Evolutionary conservation across 106 monocot species (phyloP).

Genomic region (Agapanthus africanus): DNA sequence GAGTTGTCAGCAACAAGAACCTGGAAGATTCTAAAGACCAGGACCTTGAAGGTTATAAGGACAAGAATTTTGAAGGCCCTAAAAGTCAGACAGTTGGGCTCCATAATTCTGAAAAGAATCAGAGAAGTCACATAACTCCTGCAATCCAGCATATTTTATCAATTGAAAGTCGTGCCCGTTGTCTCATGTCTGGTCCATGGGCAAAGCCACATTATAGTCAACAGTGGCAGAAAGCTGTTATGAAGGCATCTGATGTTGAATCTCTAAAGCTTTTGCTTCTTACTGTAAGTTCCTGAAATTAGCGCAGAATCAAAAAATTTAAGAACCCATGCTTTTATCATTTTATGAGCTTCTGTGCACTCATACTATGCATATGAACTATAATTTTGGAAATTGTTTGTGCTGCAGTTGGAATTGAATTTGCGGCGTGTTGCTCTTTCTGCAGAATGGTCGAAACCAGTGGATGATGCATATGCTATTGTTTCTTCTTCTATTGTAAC

Average conservation of each 20-base stretch:
- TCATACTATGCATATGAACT: neutral
- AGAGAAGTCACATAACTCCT: slow-evolving; percentile 46
- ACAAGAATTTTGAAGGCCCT: slow-evolving; percentile 26
- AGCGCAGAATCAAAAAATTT: neutral
- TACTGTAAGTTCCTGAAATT: slow-evolving; percentile 41
- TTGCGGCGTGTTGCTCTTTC: slow-evolving; percentile 72
- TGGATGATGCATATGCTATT: slow-evolving; percentile 47
- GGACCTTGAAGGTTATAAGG: slow-evolving; percentile 26
- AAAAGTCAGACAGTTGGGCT: slow-evolving; percentile 19
- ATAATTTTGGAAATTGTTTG: slow-evolving; percentile 1
- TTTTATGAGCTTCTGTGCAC: neutral
- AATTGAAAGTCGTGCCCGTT: slow-evolving; percentile 56
- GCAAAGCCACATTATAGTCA: slow-evolving; percentile 57
- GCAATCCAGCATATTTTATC: slow-evolving; percentile 50
- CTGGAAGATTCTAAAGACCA: slow-evolving; percentile 30
- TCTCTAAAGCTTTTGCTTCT: slow-evolving; percentile 58
- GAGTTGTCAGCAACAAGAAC: slow-evolving; percentile 29
- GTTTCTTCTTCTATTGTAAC: slow-evolving; percentile 59
- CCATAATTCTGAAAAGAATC: slow-evolving; percentile 35
- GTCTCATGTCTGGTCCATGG: slow-evolving; percentile 85
- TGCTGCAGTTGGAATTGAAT: slow-evolving; percentile 79
- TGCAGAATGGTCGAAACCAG: slow-evolving; percentile 70
- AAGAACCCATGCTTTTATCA: too few species aligned
- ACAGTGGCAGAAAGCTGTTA: slow-evolving; percentile 56
- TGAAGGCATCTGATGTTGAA: slow-evolving; percentile 55